Conservation (phyloP, 352 stramenopile genomes). For the Phytophthora sansomeana region DNA sequence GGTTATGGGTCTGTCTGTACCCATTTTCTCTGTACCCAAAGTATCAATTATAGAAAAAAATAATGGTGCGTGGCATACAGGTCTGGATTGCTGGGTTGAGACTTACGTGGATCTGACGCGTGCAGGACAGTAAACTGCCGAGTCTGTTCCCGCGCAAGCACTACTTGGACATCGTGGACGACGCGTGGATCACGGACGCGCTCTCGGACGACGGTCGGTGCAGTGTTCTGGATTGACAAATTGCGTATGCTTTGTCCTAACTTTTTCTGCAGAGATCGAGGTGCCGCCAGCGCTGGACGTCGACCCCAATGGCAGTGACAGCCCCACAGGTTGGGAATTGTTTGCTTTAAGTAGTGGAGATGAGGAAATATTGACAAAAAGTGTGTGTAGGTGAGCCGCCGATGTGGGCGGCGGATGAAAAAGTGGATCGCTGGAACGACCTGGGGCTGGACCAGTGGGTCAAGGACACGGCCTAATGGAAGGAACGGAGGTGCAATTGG, state of each 20-base stretch:
- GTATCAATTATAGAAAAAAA: background rate
- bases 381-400: slow-evolving; percentile 55
- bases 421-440: slow-evolving; percentile 84
- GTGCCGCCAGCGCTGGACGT: slow-evolving; percentile 63
- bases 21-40: no score
- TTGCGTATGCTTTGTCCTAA: background rate
- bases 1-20: no score
- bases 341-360: background rate
- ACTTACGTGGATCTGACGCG: background rate
- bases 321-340: slow-evolving; percentile 49
- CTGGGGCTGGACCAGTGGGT: slow-evolving; percentile 75
- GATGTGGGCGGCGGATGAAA: slow-evolving; percentile 58
- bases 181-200: slow-evolving; percentile 81
- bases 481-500: slow-evolving; percentile 1
- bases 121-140: slow-evolving; percentile 74
- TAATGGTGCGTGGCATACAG: background rate
- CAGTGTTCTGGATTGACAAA: slow-evolving; percentile 24
- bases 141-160: slow-evolving; percentile 75
- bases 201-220: slow-evolving; percentile 88
- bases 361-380: slow-evolving; percentile 3
- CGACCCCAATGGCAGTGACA: slow-evolving; percentile 65
- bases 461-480: slow-evolving; percentile 42
- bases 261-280: slow-evolving; percentile 63
- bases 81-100: background rate
- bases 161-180: slow-evolving; percentile 85